Evolutionary conservation across 1,284 basidiomycete species (phyloP), one percentile per base, ranked within the genome.

Genomic region (Jaminaea rosea): DNA sequence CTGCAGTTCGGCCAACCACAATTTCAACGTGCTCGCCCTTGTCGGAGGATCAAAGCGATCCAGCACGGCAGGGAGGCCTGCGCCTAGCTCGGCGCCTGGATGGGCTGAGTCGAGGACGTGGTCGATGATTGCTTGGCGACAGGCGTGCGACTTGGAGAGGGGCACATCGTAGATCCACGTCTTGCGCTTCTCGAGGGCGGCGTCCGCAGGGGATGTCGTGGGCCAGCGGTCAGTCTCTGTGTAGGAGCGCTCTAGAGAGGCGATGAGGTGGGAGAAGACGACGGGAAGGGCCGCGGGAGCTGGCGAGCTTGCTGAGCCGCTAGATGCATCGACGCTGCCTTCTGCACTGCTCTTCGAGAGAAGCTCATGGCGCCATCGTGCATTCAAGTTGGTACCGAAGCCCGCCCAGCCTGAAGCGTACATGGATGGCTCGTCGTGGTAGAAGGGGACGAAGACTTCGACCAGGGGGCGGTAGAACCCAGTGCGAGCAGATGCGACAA

Each of bases 131-230:
- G 50, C 44, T 26, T 51, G 28, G 26, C 39, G 47, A 37, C 46
- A 53, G 19, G 60, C 53, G 9, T 61, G 54, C 1, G 56, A 53
- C 7, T 55, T 55, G 26, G 52, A 53, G 47, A 67, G 79, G 0
- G 90, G 65, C 26, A 75, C 76, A 56, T 81, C 79, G 62, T 94
- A 93, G 56, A 96, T 87, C 92, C 91, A 96, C 1, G 84, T 79
- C 76, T 86, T 88, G 58, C 92, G 83, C 72, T 84, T 86, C 74
- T 93, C 92, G 21, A 59, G 44, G 10, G 28, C 27, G 7, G 49
- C 41, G 6, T 44, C 39, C 15, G 4, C 50, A 3, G 31, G 37
- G 5, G 47, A 41, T 9, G 44, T 37, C 2, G 41, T 17, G 11
- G 52, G 39, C 70, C 70, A 73, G 3, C 67, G 60, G 24, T 58